Evolutionary conservation across 2,329 filamentous ascomycete species (phyloP), one percentile per base, ranked within the genome.

Genomic region (Aureobasidium sp.): DNA sequence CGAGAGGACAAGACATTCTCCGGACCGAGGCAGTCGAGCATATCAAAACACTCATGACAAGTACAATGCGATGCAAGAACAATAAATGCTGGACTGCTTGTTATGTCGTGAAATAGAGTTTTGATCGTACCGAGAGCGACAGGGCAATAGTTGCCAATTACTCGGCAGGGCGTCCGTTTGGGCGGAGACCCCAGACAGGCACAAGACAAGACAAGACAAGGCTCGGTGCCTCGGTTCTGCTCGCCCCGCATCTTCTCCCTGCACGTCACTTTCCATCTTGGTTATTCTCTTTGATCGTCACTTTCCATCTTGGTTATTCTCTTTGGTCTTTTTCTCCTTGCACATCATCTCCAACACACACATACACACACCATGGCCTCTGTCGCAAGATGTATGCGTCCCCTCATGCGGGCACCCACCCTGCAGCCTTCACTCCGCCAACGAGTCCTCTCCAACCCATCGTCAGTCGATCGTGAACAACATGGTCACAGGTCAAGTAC

Each of bases 361-460:
- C 3, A 12, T 29, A 17, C 7, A 14, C 19, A 32, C 45, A 32
- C 14, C 37, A 58, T 58, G 55, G 56, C 57, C 6, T 59, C 59
- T 6, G 44, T 57, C 48, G 56, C 52, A 55, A 54, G 50, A 21
- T 47, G 27, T 14, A 27, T 59, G 16, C 54, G 55, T 6, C 56
- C 54, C 3, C 45, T 57, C 6, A 19, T 55, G 16, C 34, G 57
- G 12, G 50, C 53, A 3, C 41, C 52, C 2, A 29, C 55, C 27
- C 27, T 55, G 14, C 56, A 52, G 24, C 39, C 41, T 10, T 19
- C 35, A 30, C 48, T 41, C 4, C 24, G 35, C n/a, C 48, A 41
- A 19, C 17, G 37, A 41, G 21, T 41, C 5, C 5, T 51, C 25
- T 40, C 48, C 7, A 35, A n/a, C 32, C 37, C 37, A 41, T 51